Conservation (phyloP, 345 rosid species). For the Fremontodendron californicum region DNA sequence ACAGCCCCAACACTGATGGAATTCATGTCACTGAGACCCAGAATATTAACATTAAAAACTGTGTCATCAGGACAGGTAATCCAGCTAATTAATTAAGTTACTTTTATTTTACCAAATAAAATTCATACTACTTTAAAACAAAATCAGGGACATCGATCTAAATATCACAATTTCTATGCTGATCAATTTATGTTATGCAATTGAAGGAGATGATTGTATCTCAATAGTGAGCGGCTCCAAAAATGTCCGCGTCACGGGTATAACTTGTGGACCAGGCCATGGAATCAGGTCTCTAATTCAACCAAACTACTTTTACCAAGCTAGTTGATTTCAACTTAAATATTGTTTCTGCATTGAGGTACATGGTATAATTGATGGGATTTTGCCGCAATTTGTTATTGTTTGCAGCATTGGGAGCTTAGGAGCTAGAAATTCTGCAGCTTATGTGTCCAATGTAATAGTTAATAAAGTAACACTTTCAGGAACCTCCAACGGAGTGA, state of each 20-base stretch:
- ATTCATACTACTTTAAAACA: not conserved
- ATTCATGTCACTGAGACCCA: conserved; percentile 66
- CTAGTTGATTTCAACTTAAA: not conserved
- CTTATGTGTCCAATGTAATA: conserved; percentile 68
- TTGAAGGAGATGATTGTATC: conserved; percentile 88
- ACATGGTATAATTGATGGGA: not conserved
- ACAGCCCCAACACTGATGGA: conserved; percentile 93
- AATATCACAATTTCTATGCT: not conserved
- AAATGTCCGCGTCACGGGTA: conserved; percentile 67
- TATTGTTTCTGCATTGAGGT: not conserved
- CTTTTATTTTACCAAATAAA: not conserved
- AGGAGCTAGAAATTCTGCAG: conserved; percentile 57
- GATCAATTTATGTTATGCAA: not conserved
- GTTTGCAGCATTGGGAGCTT: conserved; percentile 74
- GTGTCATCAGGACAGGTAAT: conserved; percentile 66
- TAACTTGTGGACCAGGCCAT: conserved; percentile 93
- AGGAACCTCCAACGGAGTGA: conserved; percentile 77
- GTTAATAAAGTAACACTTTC: conserved; percentile 55
- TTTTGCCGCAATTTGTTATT: not conserved
- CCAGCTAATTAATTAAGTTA: not conserved
- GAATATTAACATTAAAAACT: conserved; percentile 54
- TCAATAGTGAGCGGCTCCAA: conserved; percentile 84
- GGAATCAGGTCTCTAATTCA: conserved; percentile 68
- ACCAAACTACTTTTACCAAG: conserved; percentile 19
- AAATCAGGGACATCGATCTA: not conserved